phyloP scores from a whole-genome alignment of 305 asterid genomes.

The Petunia hybrid region DNA sequence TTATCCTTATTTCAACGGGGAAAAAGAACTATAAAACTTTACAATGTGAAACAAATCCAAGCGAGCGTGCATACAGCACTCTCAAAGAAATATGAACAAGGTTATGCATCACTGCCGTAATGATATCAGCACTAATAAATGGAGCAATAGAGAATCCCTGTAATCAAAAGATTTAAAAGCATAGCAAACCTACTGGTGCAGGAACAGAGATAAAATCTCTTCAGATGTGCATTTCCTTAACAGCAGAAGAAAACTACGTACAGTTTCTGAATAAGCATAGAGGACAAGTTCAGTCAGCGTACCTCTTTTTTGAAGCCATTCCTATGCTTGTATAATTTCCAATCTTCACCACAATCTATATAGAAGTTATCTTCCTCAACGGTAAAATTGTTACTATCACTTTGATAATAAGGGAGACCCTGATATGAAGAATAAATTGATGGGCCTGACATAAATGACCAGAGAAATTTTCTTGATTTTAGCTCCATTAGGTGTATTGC shows the following conservation, averaged over 20 bases:
- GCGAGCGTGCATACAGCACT: neutral
- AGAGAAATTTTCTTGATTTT: slow-evolving; percentile 59
- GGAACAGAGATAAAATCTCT: neutral
- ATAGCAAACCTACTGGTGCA: slow-evolving; percentile 25
- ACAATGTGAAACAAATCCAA: slow-evolving; percentile 1
- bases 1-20: neutral
- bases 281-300: slow-evolving; percentile 31
- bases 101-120: neutral
- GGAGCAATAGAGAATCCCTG: neutral
- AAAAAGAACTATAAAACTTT: neutral
- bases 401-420: slow-evolving; percentile 57
- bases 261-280: slow-evolving; percentile 16
- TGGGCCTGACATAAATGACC: slow-evolving; percentile 86
- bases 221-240: slow-evolving; percentile 24
- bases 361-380: slow-evolving; percentile 59
- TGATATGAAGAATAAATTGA: slow-evolving; percentile 78
- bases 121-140: slow-evolving; percentile 21
- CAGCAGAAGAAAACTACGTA: neutral
- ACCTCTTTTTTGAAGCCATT: slow-evolving; percentile 65
- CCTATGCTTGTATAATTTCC: slow-evolving; percentile 70
- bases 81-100: slow-evolving; percentile 8
- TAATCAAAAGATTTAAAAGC: slow-evolving; percentile 14
- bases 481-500: slow-evolving; percentile 61
- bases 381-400: slow-evolving; percentile 58
- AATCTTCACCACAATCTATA: slow-evolving; percentile 84